Evolutionary conservation across 1,139 yeast species (phyloP), one percentile per base, ranked within the genome.

Genomic region (Hemisphaericaspora subhashii): DNA sequence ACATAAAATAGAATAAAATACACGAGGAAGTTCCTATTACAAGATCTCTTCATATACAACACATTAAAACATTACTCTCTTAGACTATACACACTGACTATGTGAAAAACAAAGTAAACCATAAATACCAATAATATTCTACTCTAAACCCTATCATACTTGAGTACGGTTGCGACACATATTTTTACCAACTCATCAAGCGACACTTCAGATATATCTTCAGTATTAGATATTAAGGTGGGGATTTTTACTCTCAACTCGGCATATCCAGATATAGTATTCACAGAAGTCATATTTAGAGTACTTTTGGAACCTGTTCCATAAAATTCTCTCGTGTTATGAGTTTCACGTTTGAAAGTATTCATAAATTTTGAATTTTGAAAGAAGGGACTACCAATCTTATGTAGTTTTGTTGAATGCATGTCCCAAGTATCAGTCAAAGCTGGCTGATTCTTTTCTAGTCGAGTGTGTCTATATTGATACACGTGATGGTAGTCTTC

Each of bases 371-470:
- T 18, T 3, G 31, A 32, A 14, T 35, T 33, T 13, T 38, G 26
- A 33, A 46, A 45, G 14, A 33, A 45, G 1, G 44, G 38, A 26
- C 40, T 45, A 14, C 38, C 44, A 4, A 23, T 10, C 20, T 40
- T 42, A 16, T 23, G 33, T 17, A 47, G 32, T 27, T 38, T 41
- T 29, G 41, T 47, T 5, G 40, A 33, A 23, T 21, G 13, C 8
- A 48, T 48, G 37, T 47, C 51, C 50, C 47, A 47, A 37, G 26
- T 42, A 33, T 45, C 48, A 21, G 46, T 41, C 24, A 47, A 30
- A 9, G 48, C 32, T 6, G 38, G 25, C 18, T 45, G 49, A 10
- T 26, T 36, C 15, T 31, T 17, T 1, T 21, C 21, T 17, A 47
- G 27, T 12, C 29, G 11, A 5, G 40, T 39, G 27, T 42, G 50